phyloP scores from a whole-genome alignment of 164 flowering plant species.

The Vitis rotundifolia region DNA sequence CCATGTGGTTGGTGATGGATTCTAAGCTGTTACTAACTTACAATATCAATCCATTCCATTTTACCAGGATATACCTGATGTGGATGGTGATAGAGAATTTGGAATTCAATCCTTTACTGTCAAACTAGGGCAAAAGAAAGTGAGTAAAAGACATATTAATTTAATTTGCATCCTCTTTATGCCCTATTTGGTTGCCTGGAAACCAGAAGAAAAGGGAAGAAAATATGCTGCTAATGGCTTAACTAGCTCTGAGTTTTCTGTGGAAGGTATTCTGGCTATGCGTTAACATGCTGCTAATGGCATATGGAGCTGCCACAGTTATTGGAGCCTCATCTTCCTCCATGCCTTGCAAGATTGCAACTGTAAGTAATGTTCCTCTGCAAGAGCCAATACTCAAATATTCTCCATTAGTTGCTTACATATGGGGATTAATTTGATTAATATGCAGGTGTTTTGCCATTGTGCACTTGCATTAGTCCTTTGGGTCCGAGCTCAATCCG shows the following conservation, averaged over 20 bases:
- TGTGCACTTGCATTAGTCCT: constrained; percentile 33
- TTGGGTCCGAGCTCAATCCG: constrained; percentile 41
- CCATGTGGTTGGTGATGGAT: no score
- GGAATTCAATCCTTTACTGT: constrained; percentile 60
- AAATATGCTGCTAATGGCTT: no score
- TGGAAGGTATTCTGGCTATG: constrained; percentile 59
- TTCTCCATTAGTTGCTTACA: not conserved
- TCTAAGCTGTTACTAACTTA: no score
- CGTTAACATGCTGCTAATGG: constrained; percentile 37
- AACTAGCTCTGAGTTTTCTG: not conserved
- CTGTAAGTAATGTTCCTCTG: constrained; percentile 24
- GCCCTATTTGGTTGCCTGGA: not conserved
- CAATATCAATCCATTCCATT: no score
- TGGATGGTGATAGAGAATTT: constrained; percentile 51
- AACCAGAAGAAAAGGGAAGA: not conserved
- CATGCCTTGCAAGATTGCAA: constrained; percentile 33
- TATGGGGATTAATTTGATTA: not conserved
- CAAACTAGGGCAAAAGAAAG: constrained; percentile 44
- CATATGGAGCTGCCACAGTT: constrained; percentile 44
- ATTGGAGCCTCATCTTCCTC: constrained; percentile 42
- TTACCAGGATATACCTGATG: constrained; percentile 60
- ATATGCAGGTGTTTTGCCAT: constrained; percentile 43
- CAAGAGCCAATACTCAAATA: not conserved
- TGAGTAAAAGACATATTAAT: constrained; percentile 7
- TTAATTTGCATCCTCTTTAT: no score